Base-by-base conservation (phyloP, 176 grass and related monocot genomes). In the Oropetium thomaeum region DNA sequence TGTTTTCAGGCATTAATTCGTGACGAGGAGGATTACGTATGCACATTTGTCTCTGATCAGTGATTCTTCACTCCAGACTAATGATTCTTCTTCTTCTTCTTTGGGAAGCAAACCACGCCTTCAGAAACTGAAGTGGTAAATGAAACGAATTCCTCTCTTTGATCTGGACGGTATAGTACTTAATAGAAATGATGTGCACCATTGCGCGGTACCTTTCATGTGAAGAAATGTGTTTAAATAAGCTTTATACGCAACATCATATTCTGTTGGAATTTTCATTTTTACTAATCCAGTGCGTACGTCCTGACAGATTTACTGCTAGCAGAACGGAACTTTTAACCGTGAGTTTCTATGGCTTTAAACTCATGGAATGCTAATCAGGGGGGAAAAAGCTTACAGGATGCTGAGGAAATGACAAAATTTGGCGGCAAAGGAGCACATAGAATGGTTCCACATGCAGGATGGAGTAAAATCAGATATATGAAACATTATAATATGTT, bases 401-500 rank as follows among this genome's bases (percentile, higher is more conserved):
- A 62, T 59, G 51, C 40, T 67, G 67, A 58, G 31, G 82, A 64
- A 35, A 47, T 60, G 42, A 7, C 58, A 60, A 59, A 28, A 35
- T 58, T 40, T 82, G 70, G 60, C 61, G 44, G 27, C 47, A 66
- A 82, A 55, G 49, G 37, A 20, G 49, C 71, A 64, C 71, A 57
- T 52, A 81, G 57, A 58, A 55, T 82, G 66, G 58, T 43, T 66
- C 72, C 78, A 76, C 30, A 40, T 29, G 79, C 30, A 40, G 37
- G 79, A 42, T 59, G 52, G 79, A 87, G 82, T 66, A 49, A 52
- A 67, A 82, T 73, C 67, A 3, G 3, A 42, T 76, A 58, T 31
- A 63, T 48, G 0, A 71, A 70, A 82, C 58, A 51, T 72, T 49
- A 48, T 65, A 49, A 64, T 40, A 72, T 48, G 31, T 58, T 65